These are phyloP conservation scores for Didymella arachidicola DNA, from an alignment of 2,329 filamentous ascomycete genomes.

Conservation along the genomic window DNA sequence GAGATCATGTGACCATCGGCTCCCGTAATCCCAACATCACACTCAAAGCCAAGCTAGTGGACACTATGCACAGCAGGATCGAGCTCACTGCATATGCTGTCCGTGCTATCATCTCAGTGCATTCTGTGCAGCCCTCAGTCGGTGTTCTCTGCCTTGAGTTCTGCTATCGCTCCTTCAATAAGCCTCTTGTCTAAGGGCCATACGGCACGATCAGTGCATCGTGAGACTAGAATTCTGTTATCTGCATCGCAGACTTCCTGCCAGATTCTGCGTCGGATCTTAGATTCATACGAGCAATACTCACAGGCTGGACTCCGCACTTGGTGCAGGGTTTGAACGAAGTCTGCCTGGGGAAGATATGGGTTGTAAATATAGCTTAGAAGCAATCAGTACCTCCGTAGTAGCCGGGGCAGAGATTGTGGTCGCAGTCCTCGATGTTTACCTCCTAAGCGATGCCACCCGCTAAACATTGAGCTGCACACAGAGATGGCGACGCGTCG, in stretches of 20 bases:
- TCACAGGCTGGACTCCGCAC: neutral
- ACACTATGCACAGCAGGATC: neutral
- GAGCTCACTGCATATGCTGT: neutral
- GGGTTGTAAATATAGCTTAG: no score
- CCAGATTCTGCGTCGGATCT: neutral
- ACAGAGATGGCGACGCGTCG: no score
- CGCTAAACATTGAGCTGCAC: no score
- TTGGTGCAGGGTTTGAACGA: no score
- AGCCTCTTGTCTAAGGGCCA: neutral
- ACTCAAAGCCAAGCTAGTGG: neutral
- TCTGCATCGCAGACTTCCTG: neutral
- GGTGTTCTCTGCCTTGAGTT: neutral
- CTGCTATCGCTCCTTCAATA: neutral
- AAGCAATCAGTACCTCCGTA: no score
- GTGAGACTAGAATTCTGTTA: neutral
- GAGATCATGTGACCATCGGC: neutral
- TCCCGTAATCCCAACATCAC: neutral
- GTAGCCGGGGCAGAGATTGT: no score
- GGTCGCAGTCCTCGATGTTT: no score
- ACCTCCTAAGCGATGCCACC: no score
- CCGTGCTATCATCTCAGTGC: neutral
- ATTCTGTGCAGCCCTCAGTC: neutral
- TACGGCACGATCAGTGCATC: neutral
- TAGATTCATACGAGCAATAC: neutral
- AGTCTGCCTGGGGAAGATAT: no score